Evolutionary conservation across 2,329 filamentous ascomycete genomes (phyloP), one percentile per base, ranked within the genome.

Genomic region (Orbilia brochopaga): DNA sequence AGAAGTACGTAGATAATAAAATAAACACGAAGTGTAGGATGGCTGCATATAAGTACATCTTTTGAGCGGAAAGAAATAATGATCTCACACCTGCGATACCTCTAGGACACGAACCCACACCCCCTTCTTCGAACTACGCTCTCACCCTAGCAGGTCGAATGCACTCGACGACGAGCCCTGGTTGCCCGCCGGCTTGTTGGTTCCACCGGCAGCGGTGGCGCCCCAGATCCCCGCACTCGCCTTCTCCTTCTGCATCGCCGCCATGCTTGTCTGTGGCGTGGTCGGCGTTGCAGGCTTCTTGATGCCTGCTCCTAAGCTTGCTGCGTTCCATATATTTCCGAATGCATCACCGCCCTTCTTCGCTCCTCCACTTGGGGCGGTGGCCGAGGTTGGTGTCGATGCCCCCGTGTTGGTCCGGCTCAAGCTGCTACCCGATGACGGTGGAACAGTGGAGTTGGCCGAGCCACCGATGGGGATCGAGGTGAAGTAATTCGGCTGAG

Each of bases 161-260:
- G 27, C 66, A 19, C 65, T 69, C 50, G 59, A 63, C 15, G 46
- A 51, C 15, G 66, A 70, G 55, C 59, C 46, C 24, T 58, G 60
- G 40, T 64, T 64, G 40, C 52, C 51, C n/a, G 44, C 48, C 11
- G 46, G 37, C 30, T 63, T 59, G 59, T 44, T 58, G 50, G 50
- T 59, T 27, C 24, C 52, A 40, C 23, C 42, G 51, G 37, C 70
- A 53, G 87, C 83, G 15, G 89, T 84, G 0, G 90, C 85, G 17
- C 93, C 94, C 92, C 95, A 99, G 74, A 99, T 91, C 6, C 92
- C 92, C 15, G 92, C 92, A 76, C 88, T 92, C 67, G 92, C 94
- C 84, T 97, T 97, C 81, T 97, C 92, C 83, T 97, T 97, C n/a
- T 92, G 93, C 80, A 99, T 86, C 79, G 96, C 92, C 30, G 92